Evolutionary conservation across 169 alveolate genomes (phyloP).

Genomic region (Eimeria necatrix): DNA sequence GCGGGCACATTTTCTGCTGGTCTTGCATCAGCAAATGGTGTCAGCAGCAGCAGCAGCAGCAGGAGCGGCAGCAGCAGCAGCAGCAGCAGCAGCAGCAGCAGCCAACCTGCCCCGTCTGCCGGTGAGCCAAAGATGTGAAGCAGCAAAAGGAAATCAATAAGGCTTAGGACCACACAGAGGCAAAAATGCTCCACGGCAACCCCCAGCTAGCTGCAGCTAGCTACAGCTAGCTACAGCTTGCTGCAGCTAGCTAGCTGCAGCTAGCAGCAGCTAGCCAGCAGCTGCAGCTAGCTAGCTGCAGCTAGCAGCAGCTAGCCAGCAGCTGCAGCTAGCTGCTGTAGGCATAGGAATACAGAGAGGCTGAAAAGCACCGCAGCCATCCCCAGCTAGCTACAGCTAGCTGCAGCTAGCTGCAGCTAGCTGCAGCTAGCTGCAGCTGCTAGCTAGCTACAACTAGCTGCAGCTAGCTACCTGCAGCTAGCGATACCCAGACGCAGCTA

Average conservation of each 20-base stretch:
- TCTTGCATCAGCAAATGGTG: constrained; percentile 51
- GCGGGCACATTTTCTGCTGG: constrained; percentile 53
- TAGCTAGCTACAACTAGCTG: too few relatives aligned
- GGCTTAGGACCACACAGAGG: not conserved
- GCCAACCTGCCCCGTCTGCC: constrained; percentile 60
- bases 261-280: too few relatives aligned
- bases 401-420: not conserved
- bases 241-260: not conserved
- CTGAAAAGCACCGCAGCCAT: not conserved
- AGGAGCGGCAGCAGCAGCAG: constrained; percentile 38
- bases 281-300: not conserved
- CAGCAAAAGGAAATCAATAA: not conserved
- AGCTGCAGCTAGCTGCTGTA: constrained; percentile 33
- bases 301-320: not conserved
- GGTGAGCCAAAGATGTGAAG: not conserved
- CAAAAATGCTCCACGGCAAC: too few relatives aligned
- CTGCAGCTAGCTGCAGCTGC: too few relatives aligned
- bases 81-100: constrained; percentile 39
- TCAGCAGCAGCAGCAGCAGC: constrained; percentile 62
- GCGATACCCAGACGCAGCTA: not conserved
- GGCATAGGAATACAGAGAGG: not conserved
- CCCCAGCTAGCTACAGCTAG: not conserved
- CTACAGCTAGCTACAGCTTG: not conserved
- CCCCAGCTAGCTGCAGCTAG: not conserved
- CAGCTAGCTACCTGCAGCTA: too few relatives aligned